Conservation (phyloP, 78 protist genomes). For the Dictyostelium brefeldianum region DNA sequence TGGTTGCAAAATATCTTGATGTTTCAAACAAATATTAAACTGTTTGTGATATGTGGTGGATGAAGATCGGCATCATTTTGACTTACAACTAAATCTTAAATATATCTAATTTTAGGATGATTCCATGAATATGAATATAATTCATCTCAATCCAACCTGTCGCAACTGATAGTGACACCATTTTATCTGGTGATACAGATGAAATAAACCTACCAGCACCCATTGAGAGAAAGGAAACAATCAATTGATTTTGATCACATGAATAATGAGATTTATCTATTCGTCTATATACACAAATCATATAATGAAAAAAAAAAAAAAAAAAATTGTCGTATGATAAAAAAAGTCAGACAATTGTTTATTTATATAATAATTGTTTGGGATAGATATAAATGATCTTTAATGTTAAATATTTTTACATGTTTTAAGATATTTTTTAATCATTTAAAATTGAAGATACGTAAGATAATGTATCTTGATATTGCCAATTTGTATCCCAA, state of each 20-base stretch:
- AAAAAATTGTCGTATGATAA: too few relatives aligned
- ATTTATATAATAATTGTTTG: too few relatives aligned
- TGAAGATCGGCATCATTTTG: slow-evolving; percentile 41
- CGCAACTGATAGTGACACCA: slow-evolving; percentile 31
- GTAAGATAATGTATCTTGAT: not conserved
- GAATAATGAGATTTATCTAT: not conserved
- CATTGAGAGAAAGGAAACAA: slow-evolving; percentile 66
- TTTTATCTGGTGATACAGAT: slow-evolving; percentile 34
- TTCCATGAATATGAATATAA: slow-evolving; percentile 6
- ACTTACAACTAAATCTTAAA: slow-evolving; percentile 45
- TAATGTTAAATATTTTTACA: too few relatives aligned
- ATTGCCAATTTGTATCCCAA: slow-evolving; percentile 70
- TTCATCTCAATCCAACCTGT: slow-evolving; percentile 76
- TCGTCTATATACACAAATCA: too few relatives aligned
- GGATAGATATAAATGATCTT: too few relatives aligned
- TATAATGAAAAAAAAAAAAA: too few relatives aligned
- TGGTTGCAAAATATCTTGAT: too few relatives aligned
- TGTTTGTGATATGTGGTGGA: slow-evolving; percentile 15
- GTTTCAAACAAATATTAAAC: too few relatives aligned
- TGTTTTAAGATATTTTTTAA: too few relatives aligned
- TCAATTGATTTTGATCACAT: slow-evolving; percentile 34
- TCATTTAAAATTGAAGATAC: slow-evolving; percentile 17
- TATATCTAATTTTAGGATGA: slow-evolving; percentile 34
- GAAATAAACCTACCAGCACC: slow-evolving; percentile 43
- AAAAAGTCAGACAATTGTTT: too few relatives aligned